A percentile compares a stretch with the other conserved stretches of the same genome.
Evolutionary conservation across 1,284 basidiomycete genomes (phyloP).

Genomic region (Thelephora terrestris): DNA sequence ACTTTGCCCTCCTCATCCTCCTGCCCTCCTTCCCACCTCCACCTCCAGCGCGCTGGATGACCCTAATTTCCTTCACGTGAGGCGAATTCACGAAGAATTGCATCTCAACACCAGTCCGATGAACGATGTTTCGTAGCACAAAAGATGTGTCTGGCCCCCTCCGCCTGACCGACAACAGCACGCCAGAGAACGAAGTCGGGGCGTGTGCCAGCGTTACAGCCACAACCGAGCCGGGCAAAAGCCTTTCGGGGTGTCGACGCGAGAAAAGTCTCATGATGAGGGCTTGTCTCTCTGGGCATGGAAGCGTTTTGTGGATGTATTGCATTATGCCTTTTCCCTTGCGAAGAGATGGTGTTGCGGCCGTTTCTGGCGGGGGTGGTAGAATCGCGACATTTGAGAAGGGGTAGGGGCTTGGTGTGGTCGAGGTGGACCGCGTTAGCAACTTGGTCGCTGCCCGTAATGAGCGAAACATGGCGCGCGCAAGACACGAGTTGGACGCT

Average conservation of each 20-base stretch:
- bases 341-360: conserved; percentile 37
- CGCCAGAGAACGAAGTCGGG: conserved; percentile 76
- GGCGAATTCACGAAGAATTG: conserved; percentile 80
- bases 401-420: conserved; percentile 45
- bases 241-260: conserved; percentile 51
- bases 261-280: conserved; percentile 65
- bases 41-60: conserved; percentile 47
- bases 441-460: not conserved
- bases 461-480: not conserved
- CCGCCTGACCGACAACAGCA: conserved; percentile 71
- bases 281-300: conserved; percentile 55
- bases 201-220: conserved; percentile 63
- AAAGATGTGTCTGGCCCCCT: conserved; percentile 80
- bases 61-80: conserved; percentile 75
- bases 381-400: conserved; percentile 65
- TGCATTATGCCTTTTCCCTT: conserved; percentile 74
- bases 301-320: conserved; percentile 58
- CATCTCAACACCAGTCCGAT: conserved; percentile 85
- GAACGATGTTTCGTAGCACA: conserved; percentile 77
- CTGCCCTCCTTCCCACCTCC: conserved; percentile 35
- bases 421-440: conserved; percentile 30
- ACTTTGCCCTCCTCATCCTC: conserved; percentile 61
- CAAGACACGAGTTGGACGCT: conserved; percentile 4
- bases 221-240: conserved; percentile 75
- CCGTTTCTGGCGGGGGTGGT: conserved; percentile 34